Base-by-base conservation (phyloP, 441 rosid species). In the Daphne laureola region DNA sequence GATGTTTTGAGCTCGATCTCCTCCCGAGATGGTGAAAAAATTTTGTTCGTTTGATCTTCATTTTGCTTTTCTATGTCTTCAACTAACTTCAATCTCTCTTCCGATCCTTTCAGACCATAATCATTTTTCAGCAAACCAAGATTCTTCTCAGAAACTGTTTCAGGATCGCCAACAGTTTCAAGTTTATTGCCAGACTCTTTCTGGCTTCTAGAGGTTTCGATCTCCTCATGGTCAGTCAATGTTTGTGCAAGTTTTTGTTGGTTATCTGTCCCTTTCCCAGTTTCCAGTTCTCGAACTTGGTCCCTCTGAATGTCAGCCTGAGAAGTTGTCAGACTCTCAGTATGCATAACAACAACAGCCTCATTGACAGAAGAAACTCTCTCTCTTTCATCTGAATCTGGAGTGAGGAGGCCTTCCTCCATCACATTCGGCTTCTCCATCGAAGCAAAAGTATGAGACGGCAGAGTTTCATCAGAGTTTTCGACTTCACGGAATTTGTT, bases 401-500 rank as follows among this genome's bases (percentile, higher is more conserved):
- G 51, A 17, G 60, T 60, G 51, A 62, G 57, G 53, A 55, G 60
- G 17, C 61, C 53, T 51, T 46, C 58, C 27, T 73, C 59, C 27
- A 35, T 17, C 15, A 54, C 61, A 49, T 65, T 63, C 46, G 25
- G 58, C 43, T 46, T 64, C 25, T 54, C 17, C 47, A 50, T 41
- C 38, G 54, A 38, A 2, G 46, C 52, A 46, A 53, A 46, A 46
- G 42, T 50, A 38, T 71, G 73, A 58, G 17, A 18, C 49, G 63
- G 35, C 55, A 21, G 53, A 58, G 55, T 62, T 11, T 61, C 68
- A 54, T 40, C 64, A 51, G 42, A 21, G 25, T 47, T 56, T 65
- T 54, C 73, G 43, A 49, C 53, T 40, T 70, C 74, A 31, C 52
- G 25, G 40, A 61, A 57, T 58, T 59, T 49, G 54, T 69, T 73